These are phyloP conservation scores for Ophiocordyceps camponoti-leonardi DNA, from an alignment of 2,329 filamentous ascomycete genomes.

Conservation along the genomic window DNA sequence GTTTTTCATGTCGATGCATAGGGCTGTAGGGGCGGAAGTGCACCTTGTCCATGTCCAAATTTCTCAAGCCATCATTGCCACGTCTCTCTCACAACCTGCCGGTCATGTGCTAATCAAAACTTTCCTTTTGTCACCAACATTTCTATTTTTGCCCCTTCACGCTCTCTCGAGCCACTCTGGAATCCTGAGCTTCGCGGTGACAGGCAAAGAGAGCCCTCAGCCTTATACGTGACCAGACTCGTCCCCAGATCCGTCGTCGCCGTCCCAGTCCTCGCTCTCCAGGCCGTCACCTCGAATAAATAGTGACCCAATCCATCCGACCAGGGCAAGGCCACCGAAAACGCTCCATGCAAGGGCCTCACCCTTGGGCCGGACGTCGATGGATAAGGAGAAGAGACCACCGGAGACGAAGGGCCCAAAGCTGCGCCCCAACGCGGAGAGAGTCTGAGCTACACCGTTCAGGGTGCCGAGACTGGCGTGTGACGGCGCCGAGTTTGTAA, in stretches of 20 bases:
- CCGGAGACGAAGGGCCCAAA: constrained; percentile 81
- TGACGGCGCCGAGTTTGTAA: constrained; percentile 84
- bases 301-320: constrained; percentile 67
- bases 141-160: too few relatives aligned
- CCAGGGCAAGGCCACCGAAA: constrained; percentile 66
- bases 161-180: too few relatives aligned
- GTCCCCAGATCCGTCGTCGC: constrained; percentile 5
- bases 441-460: constrained; percentile 84
- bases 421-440: constrained; percentile 79
- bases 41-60: too few relatives aligned
- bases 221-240: background rate
- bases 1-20: too few relatives aligned
- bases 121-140: too few relatives aligned
- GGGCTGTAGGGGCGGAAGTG: too few relatives aligned
- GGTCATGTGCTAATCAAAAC: too few relatives aligned
- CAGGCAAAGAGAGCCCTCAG: too few relatives aligned
- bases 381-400: constrained; percentile 66
- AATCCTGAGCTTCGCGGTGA: too few relatives aligned
- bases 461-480: constrained; percentile 74
- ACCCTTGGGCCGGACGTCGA: constrained; percentile 57
- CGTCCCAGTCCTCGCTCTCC: constrained; percentile 38
- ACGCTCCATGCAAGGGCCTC: constrained; percentile 74
- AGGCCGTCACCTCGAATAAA: constrained; percentile 50
- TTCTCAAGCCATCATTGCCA: too few relatives aligned
- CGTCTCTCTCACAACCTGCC: too few relatives aligned